phyloP scores from a whole-genome alignment of 2,329 filamentous ascomycete genomes.

The Chalara sp. region DNA sequence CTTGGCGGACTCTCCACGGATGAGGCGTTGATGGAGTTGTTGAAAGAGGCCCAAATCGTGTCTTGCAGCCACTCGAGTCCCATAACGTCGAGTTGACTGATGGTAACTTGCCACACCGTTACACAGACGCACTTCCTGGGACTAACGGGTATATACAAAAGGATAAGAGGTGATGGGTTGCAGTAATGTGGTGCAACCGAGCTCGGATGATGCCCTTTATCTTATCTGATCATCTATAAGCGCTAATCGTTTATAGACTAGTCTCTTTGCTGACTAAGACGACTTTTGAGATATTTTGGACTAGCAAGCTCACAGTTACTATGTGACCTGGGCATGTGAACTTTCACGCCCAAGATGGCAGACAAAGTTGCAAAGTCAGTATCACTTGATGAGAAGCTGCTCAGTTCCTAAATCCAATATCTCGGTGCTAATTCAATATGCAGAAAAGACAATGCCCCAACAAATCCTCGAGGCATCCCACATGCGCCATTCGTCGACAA shows the following conservation, averaged over 20 bases:
- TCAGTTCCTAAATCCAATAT: not conserved
- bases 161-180: too few species aligned
- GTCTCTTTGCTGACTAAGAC: too few species aligned
- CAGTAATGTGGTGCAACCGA: too few species aligned
- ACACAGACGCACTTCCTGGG: not conserved
- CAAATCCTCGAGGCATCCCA: conserved; percentile 79
- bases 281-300: not conserved
- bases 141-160: not conserved
- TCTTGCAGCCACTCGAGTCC: conserved; percentile 19
- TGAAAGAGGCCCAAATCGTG: conserved; percentile 14
- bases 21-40: conserved; percentile 7
- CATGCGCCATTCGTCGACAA: conserved; percentile 80
- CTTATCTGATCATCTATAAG: too few species aligned
- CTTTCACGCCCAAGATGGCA: conserved; percentile 15
- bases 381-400: not conserved
- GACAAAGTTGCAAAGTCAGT: conserved; percentile 22
- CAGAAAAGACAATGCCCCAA: conserved; percentile 47
- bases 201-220: too few species aligned
- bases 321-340: not conserved
- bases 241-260: too few species aligned
- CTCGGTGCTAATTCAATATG: conserved; percentile 6
- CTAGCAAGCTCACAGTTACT: not conserved
- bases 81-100: conserved; percentile 5
- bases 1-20: conserved; percentile 1
- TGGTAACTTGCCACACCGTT: not conserved